Evolutionary conservation across 1,139 yeast species (phyloP), one percentile per base, ranked within the genome.

Genomic region (Petasospora rhodanensis): DNA sequence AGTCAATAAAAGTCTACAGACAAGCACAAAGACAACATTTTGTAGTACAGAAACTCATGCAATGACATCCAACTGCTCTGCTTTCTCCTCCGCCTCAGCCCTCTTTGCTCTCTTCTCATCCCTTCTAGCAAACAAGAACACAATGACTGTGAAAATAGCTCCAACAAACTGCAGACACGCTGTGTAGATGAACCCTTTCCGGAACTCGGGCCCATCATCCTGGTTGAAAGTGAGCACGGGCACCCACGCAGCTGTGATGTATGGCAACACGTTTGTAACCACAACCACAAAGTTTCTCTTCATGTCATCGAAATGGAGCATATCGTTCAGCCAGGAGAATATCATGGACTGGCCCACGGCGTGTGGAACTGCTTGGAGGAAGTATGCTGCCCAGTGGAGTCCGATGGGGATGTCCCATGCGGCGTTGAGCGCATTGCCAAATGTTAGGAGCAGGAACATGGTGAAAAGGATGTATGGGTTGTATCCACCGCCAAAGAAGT

Each of bases 291-390:
- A 46, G 26, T 45, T 46, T 45, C 51, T 45, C 40, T 46, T 46
- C 51, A 46, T 45, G 24, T 45, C 51, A 27, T 46, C 45, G 21
- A 37, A 54, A 16, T 58, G 55, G 13, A 73, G 47, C 24, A 68
- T 43, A 25, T 74, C 52, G 46, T 75, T 74, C 12, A 73, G 63
- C 80, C 79, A 75, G 3, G 76, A 58, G 38, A 68, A 72, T 11
- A 74, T 70, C 46, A 68, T 45, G 24, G 72, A 67, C 46, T 62
- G 63, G 12, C 69, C 61, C 60, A 63, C 59, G 2, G 66, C 41
- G 0, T 73, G 58, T 11, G 47, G 47, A 22, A 43, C 31, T 20
- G 32, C 34, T 6, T 33, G 31, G 27, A 38, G 31, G 24, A 38
- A 45, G 18, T 45, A 45, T 8, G 45, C 40, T 13, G 40, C 43